Base-by-base conservation (phyloP, 176 grass and related monocot species). In the Chloris gayana region DNA sequence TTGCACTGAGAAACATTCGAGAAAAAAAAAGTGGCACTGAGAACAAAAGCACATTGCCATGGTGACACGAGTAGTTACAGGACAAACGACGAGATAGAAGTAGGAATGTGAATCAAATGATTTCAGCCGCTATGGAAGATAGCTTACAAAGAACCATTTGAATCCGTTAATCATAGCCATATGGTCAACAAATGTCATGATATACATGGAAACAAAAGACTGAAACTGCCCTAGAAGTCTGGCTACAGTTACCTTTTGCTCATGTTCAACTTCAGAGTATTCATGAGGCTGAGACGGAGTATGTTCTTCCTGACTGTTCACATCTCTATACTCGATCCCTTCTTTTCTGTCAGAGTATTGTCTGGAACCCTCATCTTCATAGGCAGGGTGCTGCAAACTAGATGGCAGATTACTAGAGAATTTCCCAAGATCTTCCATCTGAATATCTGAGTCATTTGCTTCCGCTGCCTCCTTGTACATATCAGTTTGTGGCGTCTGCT, bases 361-460 rank as follows among this genome's bases (percentile, higher is more conserved):
- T 44, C 87, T 80, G 27, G 86, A 91, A 35, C 61, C 80, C 72
- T 91, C 69, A 18, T 80, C 82, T 75, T 72, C 89, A 75, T 85
- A 80, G 39, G 79, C 83, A 73, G 44, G 9, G 44, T 60, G 72
- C 38, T n/a, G 69, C 26, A 72, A 67, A 62, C 41, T 46, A 31
- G 73, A 73, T 60, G 79, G 32, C 35, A 37, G 64, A 29, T 57
- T 78, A 47, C 74, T 87, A 45, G 63, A 41, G 26, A 71, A 83
- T 79, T 74, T 87, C 67, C 60, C 68, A 71, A 46, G 50, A 70
- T 77, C 57, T 66, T 85, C 89, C 69, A 79, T 79, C 73, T 68
- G 80, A 82, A 51, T 38, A n/a, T 51, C 63, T 56, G 72, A n/a
- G 61, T 75, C 68, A 25, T 83, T 67, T 81, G 69, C 75, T 76